These are phyloP conservation scores for Amorphotheca resinae DNA, from an alignment of 495 filamentous ascomycete species.

Conservation along the genomic window DNA sequence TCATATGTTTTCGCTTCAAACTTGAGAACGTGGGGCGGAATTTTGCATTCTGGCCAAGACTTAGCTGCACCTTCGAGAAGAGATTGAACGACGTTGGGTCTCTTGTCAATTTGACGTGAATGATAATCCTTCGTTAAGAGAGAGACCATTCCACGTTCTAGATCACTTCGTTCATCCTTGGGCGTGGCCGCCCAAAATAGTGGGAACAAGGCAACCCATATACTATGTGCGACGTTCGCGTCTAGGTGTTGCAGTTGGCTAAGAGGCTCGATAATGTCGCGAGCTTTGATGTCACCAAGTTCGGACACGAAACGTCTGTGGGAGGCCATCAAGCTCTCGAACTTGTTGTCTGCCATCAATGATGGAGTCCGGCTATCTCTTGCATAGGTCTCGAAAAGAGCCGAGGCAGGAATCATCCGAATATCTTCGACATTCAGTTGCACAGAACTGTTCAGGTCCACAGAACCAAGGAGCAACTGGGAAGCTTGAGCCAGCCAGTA, in stretches of 20 bases:
- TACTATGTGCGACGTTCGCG: slow-evolving; percentile 58
- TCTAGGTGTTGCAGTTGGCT: slow-evolving; percentile 93
- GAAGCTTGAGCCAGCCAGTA: slow-evolving; percentile 95
- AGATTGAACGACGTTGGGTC: slow-evolving; percentile 89
- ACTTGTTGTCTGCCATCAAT: slow-evolving; percentile 66
- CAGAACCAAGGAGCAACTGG: slow-evolving; percentile 77
- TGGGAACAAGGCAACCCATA: slow-evolving; percentile 87
- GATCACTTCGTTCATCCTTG: slow-evolving; percentile 78
- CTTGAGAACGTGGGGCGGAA: slow-evolving; percentile 92
- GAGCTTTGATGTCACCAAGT: slow-evolving; percentile 68
- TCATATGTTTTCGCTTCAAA: slow-evolving; percentile 84
- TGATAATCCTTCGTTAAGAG: slow-evolving; percentile 93
- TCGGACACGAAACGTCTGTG: slow-evolving; percentile 74
- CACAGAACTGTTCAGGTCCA: slow-evolving; percentile 68
- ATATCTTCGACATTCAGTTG: slow-evolving; percentile 77
- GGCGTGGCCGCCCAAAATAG: slow-evolving; percentile 83
- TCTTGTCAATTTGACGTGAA: slow-evolving; percentile 78
- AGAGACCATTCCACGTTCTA: slow-evolving; percentile 76
- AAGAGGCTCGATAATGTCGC: slow-evolving; percentile 81
- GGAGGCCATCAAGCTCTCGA: slow-evolving; percentile 63
- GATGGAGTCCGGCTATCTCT: slow-evolving; percentile 61
- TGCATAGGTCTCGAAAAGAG: slow-evolving; percentile 53
- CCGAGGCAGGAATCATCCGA: slow-evolving; percentile 54
- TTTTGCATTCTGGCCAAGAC: slow-evolving; percentile 70
- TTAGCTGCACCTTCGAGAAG: slow-evolving; percentile 75